Base-by-base conservation (phyloP, 2,329 filamentous ascomycete genomes). In the Penicillium sp. region DNA sequence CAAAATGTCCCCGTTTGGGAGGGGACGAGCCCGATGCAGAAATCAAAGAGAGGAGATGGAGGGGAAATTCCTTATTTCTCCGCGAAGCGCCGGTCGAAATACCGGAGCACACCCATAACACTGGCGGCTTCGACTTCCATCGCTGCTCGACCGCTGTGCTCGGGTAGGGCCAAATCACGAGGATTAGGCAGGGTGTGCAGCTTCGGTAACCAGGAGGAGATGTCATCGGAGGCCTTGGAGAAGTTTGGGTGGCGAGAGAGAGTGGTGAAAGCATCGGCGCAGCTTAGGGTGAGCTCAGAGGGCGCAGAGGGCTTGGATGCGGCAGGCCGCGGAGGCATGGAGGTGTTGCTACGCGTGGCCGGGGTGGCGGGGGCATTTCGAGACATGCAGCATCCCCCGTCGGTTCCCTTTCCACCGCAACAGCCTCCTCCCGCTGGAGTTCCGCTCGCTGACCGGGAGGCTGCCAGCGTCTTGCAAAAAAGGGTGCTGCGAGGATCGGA, bases 21-120 rank as follows among this genome's bases (percentile, higher is more conserved):
- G 41, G 38, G 53, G 42, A 46, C 34, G 51, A 49, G 3, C 51
- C 58, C 46, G 49, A 56, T 56, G 55, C 48, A 53, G 23, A 51
- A 50, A 53, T 34, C 39, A 51, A 57, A 42, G 15, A 15, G 16
- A 45, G 59, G 18, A 57, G 60, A 58, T 53, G 59, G 59, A 57
- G 59, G 59, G 53, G 48, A 54, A 54, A 6, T n/a, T 9, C 12
- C 47, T 62, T 64, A 71, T 65, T 73, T 73, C 47, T 73, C 71
- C 34, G 72, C 71, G 51, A 92, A 92, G 49, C 88, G 77, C 45
- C 89, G 80, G 64, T 92, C 88, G 72, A 92, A 92, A 58, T 88
- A 86, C 70, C 88, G 89, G 54, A 92, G 73, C n/a, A 91, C 88
- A 39, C 86, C 87, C 88, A 92, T 91, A 49, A 92, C 90, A 69